Conservation (phyloP, 1,139 yeast genomes). For the Suhomyces bribrorum region DNA sequence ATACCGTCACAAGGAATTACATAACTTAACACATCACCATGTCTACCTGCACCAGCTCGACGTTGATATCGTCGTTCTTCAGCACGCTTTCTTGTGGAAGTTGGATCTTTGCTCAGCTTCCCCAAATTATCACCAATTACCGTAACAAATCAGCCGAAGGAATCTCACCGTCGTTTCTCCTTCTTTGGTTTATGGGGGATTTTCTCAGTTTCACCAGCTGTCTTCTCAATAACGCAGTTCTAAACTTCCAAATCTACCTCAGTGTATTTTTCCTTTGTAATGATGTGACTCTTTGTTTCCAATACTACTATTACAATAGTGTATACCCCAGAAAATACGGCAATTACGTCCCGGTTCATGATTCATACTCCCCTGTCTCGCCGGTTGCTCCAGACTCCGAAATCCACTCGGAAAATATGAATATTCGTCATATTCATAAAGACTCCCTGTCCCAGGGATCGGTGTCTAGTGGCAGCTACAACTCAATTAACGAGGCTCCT, state of each 20-base stretch:
- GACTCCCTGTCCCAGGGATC: conserved; percentile 8
- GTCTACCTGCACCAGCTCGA: conserved; percentile 4
- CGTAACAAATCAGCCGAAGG: conserved; percentile 82
- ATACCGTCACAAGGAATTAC: too few relatives aligned
- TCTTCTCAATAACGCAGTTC: conserved; percentile 65
- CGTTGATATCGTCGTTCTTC: conserved; percentile 30
- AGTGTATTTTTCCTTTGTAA: conserved; percentile 75
- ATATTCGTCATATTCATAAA: conserved; percentile 5
- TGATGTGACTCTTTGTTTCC: conserved; percentile 70
- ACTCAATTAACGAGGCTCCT: conserved; percentile 22
- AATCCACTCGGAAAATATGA: conserved; percentile 5
- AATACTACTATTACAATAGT: conserved; percentile 69
- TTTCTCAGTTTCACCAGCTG: conserved; percentile 80
- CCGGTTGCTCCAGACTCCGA: conserved; percentile 14
- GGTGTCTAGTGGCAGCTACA: conserved; percentile 23
- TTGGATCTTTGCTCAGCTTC: conserved; percentile 87
- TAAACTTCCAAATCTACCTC: conserved; percentile 73
- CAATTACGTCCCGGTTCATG: conserved; percentile 11
- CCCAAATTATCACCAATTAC: conserved; percentile 80
- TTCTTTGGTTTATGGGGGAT: conserved; percentile 86
- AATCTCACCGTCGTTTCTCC: conserved; percentile 70
- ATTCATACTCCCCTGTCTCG: conserved; percentile 6
- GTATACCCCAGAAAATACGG: conserved; percentile 31
- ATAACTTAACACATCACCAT: not conserved
- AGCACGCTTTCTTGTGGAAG: conserved; percentile 41